These are phyloP conservation scores for Arabis hirsuta DNA, from an alignment of 345 rosid genomes.

Conservation along the genomic window DNA sequence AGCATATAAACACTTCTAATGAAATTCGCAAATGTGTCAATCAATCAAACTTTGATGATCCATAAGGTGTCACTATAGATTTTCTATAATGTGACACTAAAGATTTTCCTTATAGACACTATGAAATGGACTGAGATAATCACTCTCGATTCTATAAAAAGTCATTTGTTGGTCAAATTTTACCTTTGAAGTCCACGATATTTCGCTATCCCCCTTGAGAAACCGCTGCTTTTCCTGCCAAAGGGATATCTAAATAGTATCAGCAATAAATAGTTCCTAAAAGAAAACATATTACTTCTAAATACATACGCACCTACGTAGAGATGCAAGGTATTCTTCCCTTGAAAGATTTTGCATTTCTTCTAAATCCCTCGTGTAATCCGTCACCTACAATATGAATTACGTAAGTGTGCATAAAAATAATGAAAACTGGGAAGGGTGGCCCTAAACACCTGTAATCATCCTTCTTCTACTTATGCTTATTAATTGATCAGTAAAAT, in stretches of 20 bases:
- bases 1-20: slow-evolving; percentile 2
- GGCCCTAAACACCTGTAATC: slow-evolving; percentile 2
- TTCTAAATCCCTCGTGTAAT: slow-evolving; percentile 92
- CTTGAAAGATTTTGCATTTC: slow-evolving; percentile 97
- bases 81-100: slow-evolving; percentile 9
- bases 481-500: background rate
- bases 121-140: background rate
- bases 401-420: slow-evolving; percentile 38
- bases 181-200: slow-evolving; percentile 97
- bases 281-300: slow-evolving; percentile 15
- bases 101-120: slow-evolving; percentile 1
- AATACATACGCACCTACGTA: slow-evolving; percentile 66
- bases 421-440: background rate
- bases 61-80: background rate
- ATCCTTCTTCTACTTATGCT: slow-evolving; percentile 13
- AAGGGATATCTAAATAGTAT: slow-evolving; percentile 42
- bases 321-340: slow-evolving; percentile 95
- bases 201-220: slow-evolving; percentile 92
- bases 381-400: slow-evolving; percentile 64
- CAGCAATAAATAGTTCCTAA: slow-evolving; percentile 40
- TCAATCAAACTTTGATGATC: slow-evolving; percentile 20
- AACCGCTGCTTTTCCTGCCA: slow-evolving; percentile 96
- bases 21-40: slow-evolving; percentile 1
- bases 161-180: slow-evolving; percentile 20
- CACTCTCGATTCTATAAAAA: background rate